phyloP scores from a whole-genome alignment of 1,284 basidiomycete species.

The Austroboletus novae-zelandiae region DNA sequence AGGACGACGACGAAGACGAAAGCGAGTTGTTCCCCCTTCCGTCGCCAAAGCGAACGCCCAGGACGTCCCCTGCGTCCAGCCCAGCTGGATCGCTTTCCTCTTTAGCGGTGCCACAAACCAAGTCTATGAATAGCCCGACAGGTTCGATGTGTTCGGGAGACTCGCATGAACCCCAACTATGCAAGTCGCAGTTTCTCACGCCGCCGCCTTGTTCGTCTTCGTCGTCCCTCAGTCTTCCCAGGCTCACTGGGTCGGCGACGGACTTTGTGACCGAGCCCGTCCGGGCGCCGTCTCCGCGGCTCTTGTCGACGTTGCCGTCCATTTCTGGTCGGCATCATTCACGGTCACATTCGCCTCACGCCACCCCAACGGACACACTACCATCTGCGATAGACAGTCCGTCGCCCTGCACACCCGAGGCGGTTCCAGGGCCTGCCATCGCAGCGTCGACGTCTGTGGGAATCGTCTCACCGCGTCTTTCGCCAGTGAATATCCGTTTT shows the following conservation, averaged over 20 bases:
- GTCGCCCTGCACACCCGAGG: background rate
- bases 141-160: conserved; percentile 21
- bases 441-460: background rate
- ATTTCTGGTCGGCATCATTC: conserved; percentile 21
- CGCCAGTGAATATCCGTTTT: background rate
- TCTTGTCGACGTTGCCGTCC: conserved; percentile 23
- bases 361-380: background rate
- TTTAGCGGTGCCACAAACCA: conserved; percentile 8
- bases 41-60: conserved; percentile 46
- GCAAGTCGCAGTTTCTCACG: conserved; percentile 13
- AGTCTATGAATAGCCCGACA: conserved; percentile 10
- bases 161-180: conserved; percentile 1
- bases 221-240: conserved; percentile 27
- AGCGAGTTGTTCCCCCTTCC: conserved; percentile 56
- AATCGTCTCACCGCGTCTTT: background rate
- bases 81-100: conserved; percentile 28
- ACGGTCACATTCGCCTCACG: conserved; percentile 5
- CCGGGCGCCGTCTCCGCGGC: conserved; percentile 24
- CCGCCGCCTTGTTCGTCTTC: conserved; percentile 24
- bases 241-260: conserved; percentile 8
- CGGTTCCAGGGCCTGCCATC: no score
- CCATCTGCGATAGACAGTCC: background rate
- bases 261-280: conserved; percentile 6
- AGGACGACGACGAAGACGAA: conserved; percentile 47
- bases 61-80: conserved; percentile 32